phyloP scores from a whole-genome alignment of 179 eudicot species.

The Gypsophila paniculata region DNA sequence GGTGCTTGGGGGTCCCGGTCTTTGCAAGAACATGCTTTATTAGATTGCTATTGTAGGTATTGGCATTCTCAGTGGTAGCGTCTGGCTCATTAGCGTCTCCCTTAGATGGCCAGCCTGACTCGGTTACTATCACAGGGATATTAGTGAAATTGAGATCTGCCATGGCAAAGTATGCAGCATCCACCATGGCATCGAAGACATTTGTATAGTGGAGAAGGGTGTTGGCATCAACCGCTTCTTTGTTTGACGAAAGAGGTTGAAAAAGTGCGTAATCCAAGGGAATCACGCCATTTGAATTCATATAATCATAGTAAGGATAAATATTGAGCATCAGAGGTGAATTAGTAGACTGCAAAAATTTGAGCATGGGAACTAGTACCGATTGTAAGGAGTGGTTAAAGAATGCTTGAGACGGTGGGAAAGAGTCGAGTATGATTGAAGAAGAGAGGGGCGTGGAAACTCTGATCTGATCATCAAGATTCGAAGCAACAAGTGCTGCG shows the following conservation, averaged over 20 bases:
- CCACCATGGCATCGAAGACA: conserved; percentile 85
- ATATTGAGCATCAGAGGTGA: conserved; percentile 76
- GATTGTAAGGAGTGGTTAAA: conserved; percentile 69
- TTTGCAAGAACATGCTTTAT: conserved; percentile 66
- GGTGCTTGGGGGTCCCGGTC: conserved; percentile 85
- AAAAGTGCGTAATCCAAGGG: conserved; percentile 85
- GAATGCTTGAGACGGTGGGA: conserved; percentile 91
- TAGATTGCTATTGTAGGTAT: conserved; percentile 77
- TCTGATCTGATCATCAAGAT: conserved; percentile 61
- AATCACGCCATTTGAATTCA: conserved; percentile 75
- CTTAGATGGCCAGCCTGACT: conserved; percentile 92
- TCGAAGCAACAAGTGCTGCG: conserved; percentile 75
- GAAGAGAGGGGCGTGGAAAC: conserved; percentile 79
- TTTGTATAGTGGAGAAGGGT: conserved; percentile 76
- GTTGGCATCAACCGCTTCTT: conserved; percentile 84
- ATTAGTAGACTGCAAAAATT: conserved; percentile 60
- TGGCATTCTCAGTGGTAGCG: conserved; percentile 76
- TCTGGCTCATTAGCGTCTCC: conserved; percentile 74
- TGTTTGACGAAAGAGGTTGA: conserved; percentile 63
- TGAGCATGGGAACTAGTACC: conserved; percentile 59
- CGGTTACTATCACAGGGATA: conserved; percentile 69
- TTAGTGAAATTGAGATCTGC: conserved; percentile 68
- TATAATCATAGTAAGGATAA: conserved; percentile 82
- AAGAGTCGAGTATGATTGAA: conserved; percentile 69
- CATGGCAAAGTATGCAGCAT: conserved; percentile 90